Percentiles rank a stretch among this genome's conserved stretches.
Conservation (phyloP, 2,329 filamentous ascomycete species). For the Microdochium trichocladiopsis region DNA sequence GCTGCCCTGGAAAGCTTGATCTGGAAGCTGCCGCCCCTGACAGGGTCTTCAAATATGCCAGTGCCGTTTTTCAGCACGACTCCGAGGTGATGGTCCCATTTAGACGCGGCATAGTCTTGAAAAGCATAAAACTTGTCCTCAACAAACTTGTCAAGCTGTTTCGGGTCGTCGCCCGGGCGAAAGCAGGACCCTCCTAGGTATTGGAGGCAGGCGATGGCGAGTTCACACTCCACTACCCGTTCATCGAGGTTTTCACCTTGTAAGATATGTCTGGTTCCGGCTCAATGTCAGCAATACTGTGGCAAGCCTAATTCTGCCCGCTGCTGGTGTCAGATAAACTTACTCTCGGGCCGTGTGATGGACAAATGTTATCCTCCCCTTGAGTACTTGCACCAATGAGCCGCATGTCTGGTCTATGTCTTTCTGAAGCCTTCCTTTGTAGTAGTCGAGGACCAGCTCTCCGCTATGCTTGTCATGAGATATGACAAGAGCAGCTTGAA, state of each 20-base stretch:
- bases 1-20: not conserved
- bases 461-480: conserved; percentile 2
- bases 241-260: conserved; percentile 14
- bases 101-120: conserved; percentile 27
- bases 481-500: conserved; percentile 27
- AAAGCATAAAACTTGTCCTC: conserved; percentile 24
- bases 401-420: conserved; percentile 24
- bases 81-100: conserved; percentile 25
- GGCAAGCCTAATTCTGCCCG: too few relatives aligned
- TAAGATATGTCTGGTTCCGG: conserved; percentile 16
- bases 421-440: conserved; percentile 10
- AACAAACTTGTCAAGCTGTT: conserved; percentile 3
- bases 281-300: too few relatives aligned
- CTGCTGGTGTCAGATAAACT: too few relatives aligned
- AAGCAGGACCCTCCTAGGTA: conserved; percentile 28
- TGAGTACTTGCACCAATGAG: conserved; percentile 24
- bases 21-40: not conserved
- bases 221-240: conserved; percentile 17
- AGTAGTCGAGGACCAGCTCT: conserved; percentile 10
- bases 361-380: conserved; percentile 26
- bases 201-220: conserved; percentile 21
- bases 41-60: not conserved
- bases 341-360: conserved; percentile 29
- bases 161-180: conserved; percentile 5
- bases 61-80: conserved; percentile 9